Conservation (phyloP, 2,329 filamentous ascomycete species). For the Ophiostoma montium region DNA sequence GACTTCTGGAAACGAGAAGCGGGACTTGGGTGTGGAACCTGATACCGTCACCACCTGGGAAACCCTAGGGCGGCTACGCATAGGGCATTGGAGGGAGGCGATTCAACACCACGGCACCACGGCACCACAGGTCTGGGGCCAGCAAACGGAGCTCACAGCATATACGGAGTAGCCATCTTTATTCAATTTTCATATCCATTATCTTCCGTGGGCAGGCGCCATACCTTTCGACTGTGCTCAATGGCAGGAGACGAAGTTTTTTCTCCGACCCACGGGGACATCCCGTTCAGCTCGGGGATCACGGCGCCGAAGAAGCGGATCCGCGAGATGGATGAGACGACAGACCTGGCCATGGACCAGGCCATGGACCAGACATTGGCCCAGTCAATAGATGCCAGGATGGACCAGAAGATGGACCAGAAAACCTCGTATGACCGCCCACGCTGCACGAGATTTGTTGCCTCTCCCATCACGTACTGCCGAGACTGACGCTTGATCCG, state of each 20-base stretch:
- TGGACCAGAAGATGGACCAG: conserved; percentile 1
- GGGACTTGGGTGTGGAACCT: too few relatives aligned
- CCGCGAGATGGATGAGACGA: conserved; percentile 8
- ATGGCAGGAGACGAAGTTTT: conserved; percentile 3
- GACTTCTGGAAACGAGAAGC: too few relatives aligned
- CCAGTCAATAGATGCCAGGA: not conserved
- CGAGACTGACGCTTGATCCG: conserved; percentile 14
- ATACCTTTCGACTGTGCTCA: not conserved
- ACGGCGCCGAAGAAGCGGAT: conserved; percentile 10
- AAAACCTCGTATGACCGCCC: conserved; percentile 1
- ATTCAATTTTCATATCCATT: not conserved
- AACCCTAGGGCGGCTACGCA: not conserved
- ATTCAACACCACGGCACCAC: not conserved
- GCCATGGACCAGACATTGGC: not conserved
- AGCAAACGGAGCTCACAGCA: not conserved
- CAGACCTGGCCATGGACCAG: conserved; percentile 1
- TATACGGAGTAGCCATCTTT: not conserved
- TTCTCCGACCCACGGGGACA: not conserved
- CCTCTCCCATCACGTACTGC: not conserved
- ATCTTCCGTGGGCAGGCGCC: not conserved
- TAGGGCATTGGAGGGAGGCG: not conserved
- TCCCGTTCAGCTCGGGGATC: conserved; percentile 8
- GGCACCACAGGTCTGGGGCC: not conserved
- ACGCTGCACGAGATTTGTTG: not conserved
- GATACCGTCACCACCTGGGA: too few relatives aligned